Conservation (phyloP, 306 rosid genomes). For the Luffa acutangula region DNA sequence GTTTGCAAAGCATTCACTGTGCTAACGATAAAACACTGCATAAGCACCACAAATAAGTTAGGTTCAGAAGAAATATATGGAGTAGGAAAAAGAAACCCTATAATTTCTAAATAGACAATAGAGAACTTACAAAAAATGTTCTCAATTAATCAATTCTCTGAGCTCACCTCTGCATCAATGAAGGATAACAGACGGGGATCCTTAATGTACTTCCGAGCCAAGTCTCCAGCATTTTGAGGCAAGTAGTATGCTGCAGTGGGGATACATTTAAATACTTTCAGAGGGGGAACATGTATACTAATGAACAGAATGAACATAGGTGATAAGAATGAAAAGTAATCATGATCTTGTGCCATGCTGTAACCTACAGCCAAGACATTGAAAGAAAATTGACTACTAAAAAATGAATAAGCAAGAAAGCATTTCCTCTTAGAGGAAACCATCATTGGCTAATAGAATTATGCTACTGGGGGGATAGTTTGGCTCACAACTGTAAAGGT, state of each 20-base stretch:
- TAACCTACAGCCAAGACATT: not conserved
- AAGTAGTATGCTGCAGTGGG: conserved; percentile 71
- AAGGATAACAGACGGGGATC: conserved; percentile 77
- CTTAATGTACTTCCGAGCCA: conserved; percentile 76
- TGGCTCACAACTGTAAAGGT: no score
- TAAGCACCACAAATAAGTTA: conserved; percentile 8
- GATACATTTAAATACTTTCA: not conserved
- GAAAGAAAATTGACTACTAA: conserved; percentile 9
- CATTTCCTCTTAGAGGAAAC: not conserved
- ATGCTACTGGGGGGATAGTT: no score
- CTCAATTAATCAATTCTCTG: not conserved
- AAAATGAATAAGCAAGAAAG: not conserved
- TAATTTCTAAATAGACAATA: not conserved
- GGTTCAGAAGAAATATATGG: not conserved
- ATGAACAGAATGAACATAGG: not conserved
- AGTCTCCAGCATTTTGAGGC: conserved; percentile 90
- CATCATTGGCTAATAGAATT: no score
- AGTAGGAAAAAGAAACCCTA: not conserved
- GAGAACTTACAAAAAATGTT: not conserved
- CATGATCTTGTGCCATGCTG: not conserved
- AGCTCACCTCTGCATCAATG: conserved; percentile 89
- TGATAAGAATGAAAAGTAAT: conserved; percentile 10
- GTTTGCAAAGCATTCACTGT: conserved; percentile 91
- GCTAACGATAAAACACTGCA: conserved; percentile 95
- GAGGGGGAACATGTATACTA: not conserved